These are phyloP conservation scores for Pleurozium schreberi DNA, from an alignment of 225 moss, liverwort and hornwort genomes.

Conservation along the genomic window DNA sequence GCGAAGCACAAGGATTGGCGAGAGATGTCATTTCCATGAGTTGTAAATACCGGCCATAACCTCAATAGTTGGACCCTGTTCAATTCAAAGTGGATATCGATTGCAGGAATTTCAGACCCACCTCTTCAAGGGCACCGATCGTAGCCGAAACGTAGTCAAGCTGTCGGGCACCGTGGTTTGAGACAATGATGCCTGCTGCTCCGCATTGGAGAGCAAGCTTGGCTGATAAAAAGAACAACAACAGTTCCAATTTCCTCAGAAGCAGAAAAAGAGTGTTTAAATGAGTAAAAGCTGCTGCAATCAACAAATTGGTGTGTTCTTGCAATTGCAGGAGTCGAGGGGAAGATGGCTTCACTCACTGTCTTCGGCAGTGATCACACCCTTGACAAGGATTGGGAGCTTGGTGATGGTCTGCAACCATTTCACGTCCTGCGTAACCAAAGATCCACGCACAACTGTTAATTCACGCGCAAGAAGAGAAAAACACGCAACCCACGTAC, in stretches of 20 bases:
- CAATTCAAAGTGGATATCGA: neutral
- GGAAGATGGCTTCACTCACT: slow-evolving; percentile 16
- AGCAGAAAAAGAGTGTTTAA: neutral
- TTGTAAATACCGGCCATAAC: neutral
- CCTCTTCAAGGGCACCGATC: slow-evolving; percentile 76
- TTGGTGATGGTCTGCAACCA: slow-evolving; percentile 85
- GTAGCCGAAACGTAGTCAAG: slow-evolving; percentile 64
- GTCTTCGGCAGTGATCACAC: slow-evolving; percentile 87
- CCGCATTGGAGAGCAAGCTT: slow-evolving; percentile 57
- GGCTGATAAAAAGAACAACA: slow-evolving; percentile 15
- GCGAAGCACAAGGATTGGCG: neutral
- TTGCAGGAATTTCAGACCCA: neutral
- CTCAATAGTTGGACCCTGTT: neutral
- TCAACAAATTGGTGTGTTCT: neutral
- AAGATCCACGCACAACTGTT: neutral
- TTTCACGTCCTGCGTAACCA: slow-evolving; percentile 50
- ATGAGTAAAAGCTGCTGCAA: neutral
- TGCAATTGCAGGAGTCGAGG: neutral
- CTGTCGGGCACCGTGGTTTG: slow-evolving; percentile 81
- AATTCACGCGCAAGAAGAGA: neutral
- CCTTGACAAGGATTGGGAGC: slow-evolving; percentile 87
- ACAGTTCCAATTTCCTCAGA: neutral
- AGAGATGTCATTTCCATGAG: neutral
- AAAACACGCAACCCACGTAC: neutral
- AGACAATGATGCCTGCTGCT: slow-evolving; percentile 72